Conservation (phyloP, 805 yeast genomes). For the Lachancea quebecensis region DNA sequence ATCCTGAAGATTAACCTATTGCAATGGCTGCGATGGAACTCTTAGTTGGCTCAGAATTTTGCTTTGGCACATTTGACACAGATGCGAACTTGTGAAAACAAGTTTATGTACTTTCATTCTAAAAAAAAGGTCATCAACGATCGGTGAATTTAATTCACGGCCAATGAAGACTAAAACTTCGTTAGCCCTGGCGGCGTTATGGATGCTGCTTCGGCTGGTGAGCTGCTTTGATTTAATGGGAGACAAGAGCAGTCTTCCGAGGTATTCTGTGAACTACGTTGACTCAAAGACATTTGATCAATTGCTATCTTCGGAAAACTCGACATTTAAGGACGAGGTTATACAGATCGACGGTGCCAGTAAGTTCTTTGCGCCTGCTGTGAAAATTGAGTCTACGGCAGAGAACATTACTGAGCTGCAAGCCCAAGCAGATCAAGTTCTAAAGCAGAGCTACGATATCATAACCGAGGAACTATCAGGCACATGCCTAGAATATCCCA, state of each 20-base stretch:
- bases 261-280: slow-evolving; percentile 8
- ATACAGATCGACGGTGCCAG: slow-evolving; percentile 12
- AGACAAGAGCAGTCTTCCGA: background rate
- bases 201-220: no score
- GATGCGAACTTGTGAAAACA: no score
- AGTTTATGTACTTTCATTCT: no score
- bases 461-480: slow-evolving; percentile 12
- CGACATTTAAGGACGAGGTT: slow-evolving; percentile 9
- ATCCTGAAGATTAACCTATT: background rate
- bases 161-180: no score
- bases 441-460: slow-evolving; percentile 16
- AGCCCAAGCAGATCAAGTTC: slow-evolving; percentile 11
- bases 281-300: slow-evolving; percentile 14
- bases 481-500: slow-evolving; percentile 22
- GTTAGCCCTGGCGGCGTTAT: no score
- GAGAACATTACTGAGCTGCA: slow-evolving; percentile 10
- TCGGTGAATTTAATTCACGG: no score
- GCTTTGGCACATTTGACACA: no score
- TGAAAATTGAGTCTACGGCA: slow-evolving; percentile 3
- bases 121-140: no score
- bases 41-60: no score
- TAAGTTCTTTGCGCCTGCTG: slow-evolving; percentile 19
- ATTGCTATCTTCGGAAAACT: background rate
- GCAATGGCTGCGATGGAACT: no score
- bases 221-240: background rate